Percentiles rank a stretch among this genome's conserved stretches.
phyloP scores from a whole-genome alignment of 2,329 filamentous ascomycete species.

The Fusarium sarcochroum region DNA sequence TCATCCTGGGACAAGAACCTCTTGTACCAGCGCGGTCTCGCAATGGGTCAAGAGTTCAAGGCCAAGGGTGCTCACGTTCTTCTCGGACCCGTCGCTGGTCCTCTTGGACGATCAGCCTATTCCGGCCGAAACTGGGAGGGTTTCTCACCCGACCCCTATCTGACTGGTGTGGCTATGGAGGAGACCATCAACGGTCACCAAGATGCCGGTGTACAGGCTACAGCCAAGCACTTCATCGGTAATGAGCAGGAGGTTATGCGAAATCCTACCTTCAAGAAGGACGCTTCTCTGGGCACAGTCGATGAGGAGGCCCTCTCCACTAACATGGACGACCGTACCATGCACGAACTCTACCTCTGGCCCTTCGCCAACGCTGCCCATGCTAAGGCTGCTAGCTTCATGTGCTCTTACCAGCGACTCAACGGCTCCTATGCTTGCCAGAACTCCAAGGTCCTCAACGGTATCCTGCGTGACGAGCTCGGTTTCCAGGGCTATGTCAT shows the following conservation, averaged over 20 bases:
- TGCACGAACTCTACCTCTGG: slow-evolving; percentile 66
- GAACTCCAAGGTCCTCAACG: slow-evolving; percentile 82
- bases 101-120: slow-evolving; percentile 60
- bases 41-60: slow-evolving; percentile 71
- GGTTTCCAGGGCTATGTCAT: slow-evolving; percentile 87
- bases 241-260: slow-evolving; percentile 56
- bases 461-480: slow-evolving; percentile 81
- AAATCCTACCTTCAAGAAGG: slow-evolving; percentile 46
- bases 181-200: slow-evolving; percentile 53
- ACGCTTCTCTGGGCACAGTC: slow-evolving; percentile 47
- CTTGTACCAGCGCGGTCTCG: slow-evolving; percentile 72
- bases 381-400: slow-evolving; percentile 58
- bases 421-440: slow-evolving; percentile 89
- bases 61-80: slow-evolving; percentile 81
- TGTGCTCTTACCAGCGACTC: slow-evolving; percentile 81
- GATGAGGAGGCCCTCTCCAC: slow-evolving; percentile 50
- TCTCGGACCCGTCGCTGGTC: slow-evolving; percentile 60
- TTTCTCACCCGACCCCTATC: slow-evolving; percentile 75
- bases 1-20: slow-evolving; percentile 77
- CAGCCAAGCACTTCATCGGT: slow-evolving; percentile 57
- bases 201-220: slow-evolving; percentile 56
- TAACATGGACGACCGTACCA: slow-evolving; percentile 71
- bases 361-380: slow-evolving; percentile 53
- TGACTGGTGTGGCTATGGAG: slow-evolving; percentile 69
- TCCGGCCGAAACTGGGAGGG: slow-evolving; percentile 76